Evolutionary conservation across 768 basidiomycete genomes (phyloP).

Genomic region (Infundibulicybe gibba): DNA sequence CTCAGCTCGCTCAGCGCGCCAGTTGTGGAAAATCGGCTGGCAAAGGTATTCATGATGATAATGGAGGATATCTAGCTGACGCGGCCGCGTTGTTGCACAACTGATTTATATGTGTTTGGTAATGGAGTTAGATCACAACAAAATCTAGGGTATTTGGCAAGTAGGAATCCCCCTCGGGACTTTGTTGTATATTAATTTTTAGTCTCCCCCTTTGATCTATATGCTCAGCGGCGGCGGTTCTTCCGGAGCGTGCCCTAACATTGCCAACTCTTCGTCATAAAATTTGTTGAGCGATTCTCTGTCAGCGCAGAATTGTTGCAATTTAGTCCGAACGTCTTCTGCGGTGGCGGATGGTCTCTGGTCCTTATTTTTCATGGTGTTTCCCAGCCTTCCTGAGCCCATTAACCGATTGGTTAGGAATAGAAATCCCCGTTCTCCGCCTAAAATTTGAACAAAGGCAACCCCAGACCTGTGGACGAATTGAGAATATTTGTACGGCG

Average conservation of each 20-base stretch:
- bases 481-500: slow-evolving; percentile 78
- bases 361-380: slow-evolving; percentile 50
- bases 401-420: slow-evolving; percentile 89
- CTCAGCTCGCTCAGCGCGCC: slow-evolving; percentile 45
- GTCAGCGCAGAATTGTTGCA: slow-evolving; percentile 68
- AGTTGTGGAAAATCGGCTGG: slow-evolving; percentile 61
- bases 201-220: slow-evolving; percentile 17
- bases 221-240: slow-evolving; percentile 55
- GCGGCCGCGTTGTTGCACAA: slow-evolving; percentile 41
- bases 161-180: background rate
- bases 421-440: slow-evolving; percentile 74
- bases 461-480: slow-evolving; percentile 90
- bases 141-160: background rate
- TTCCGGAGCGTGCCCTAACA: slow-evolving; percentile 34
- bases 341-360: slow-evolving; percentile 55
- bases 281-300: slow-evolving; percentile 50
- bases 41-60: slow-evolving; percentile 68
- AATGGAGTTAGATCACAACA: background rate
- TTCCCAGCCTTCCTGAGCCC: slow-evolving; percentile 62
- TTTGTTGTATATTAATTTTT: no score
- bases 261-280: slow-evolving; percentile 68
- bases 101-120: slow-evolving; percentile 30
- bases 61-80: slow-evolving; percentile 29
- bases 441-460: slow-evolving; percentile 87
- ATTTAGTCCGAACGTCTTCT: slow-evolving; percentile 53